Base-by-base conservation (phyloP, 441 rosid species). In the Populus hybrid region DNA sequence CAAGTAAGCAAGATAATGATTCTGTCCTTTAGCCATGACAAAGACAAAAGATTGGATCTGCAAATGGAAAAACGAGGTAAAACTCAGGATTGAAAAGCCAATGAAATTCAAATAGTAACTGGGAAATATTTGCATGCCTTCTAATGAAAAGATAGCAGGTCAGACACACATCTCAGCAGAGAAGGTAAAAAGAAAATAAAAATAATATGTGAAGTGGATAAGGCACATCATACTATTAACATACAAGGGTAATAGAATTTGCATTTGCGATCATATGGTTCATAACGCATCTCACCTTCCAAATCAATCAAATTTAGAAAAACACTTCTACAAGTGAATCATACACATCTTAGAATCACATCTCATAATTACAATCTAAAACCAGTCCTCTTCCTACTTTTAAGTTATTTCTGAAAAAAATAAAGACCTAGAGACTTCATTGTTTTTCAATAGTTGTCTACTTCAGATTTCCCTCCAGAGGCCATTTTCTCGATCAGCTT, bases 1-100 rank as follows among this genome's bases (percentile, higher is more conserved):
- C 87, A 94, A 83, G 83, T 95, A 90, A 61, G 98, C 97, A 85
- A 95, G 84, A 28, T 95, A 92, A 67, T 84, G 93, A 84, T 86
- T 90, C 73, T 92, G 93, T 76, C 90, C 97, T 86, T 91, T 92
- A 73, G 92, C 94, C 99, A 95, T 88, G 81, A 92, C 98, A 84
- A 89, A 94, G 82, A 95, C 98, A 88, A 95, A 95, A 10, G 99
- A 95, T 57, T 94, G 94, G 73, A 90, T 84, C 99, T 95, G 87
- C 65, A 82, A 69, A 67, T 69, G 40, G 86, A 74, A 46, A 75
- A 23, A 80, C 73, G 40, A 67, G 32, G 61, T 30, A 77, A 7
- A 69, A 76, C 69, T 84, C 20, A 10, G 2, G 23, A 75, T 18
- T 57, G 35, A 36, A 69, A 36, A 50, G 57, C 65, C 46, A 50